These are phyloP conservation scores for Phaeomoniella chlamydospora DNA, from an alignment of 2,329 filamentous ascomycete genomes.

Conservation along the genomic window DNA sequence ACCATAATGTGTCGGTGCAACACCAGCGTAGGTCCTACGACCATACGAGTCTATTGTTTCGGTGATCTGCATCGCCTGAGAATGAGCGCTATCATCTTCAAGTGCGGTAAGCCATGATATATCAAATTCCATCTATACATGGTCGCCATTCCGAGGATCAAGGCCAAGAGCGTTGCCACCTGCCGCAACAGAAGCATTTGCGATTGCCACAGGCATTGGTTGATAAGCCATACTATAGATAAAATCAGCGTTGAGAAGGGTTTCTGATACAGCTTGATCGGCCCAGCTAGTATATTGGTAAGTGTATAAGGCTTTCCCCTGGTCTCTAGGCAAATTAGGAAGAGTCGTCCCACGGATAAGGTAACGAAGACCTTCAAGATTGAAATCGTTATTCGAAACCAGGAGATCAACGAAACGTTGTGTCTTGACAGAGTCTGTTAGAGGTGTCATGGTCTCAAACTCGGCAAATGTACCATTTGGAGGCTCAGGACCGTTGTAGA, in stretches of 20 bases:
- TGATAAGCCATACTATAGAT: conserved; percentile 21
- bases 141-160: conserved; percentile 12
- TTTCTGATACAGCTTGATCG: conserved; percentile 16
- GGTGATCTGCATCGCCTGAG: conserved; percentile 28
- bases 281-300: conserved; percentile 14
- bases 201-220: conserved; percentile 19
- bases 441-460: conserved; percentile 34
- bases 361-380: conserved; percentile 23
- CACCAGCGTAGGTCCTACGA: conserved; percentile 21
- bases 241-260: conserved; percentile 13
- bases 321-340: conserved; percentile 17
- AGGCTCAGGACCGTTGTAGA: conserved; percentile 43
- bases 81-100: conserved; percentile 24
- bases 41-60: conserved; percentile 22
- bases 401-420: conserved; percentile 34
- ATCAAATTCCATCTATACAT: conserved; percentile 18
- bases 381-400: conserved; percentile 26
- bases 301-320: conserved; percentile 15
- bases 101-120: conserved; percentile 14
- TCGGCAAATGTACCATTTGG: conserved; percentile 40
- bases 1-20: conserved; percentile 18
- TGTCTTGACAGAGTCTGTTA: conserved; percentile 30
- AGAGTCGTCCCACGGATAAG: conserved; percentile 24
- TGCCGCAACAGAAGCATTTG: conserved; percentile 17
- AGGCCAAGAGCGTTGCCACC: conserved; percentile 17